Conservation (phyloP, 257 asterid species). For the Linaria vulgaris region DNA sequence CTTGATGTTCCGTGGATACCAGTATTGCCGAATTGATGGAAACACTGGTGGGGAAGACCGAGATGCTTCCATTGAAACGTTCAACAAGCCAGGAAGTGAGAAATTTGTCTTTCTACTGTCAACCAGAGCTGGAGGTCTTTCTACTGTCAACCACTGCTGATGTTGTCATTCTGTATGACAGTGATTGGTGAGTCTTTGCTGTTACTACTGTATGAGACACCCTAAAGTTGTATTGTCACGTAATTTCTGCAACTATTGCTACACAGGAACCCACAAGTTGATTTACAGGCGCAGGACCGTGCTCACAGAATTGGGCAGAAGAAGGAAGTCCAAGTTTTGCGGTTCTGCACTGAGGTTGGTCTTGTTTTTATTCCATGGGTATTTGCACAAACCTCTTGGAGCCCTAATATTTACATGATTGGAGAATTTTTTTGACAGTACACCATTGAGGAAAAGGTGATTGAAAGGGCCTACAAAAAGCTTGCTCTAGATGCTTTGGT, state of each 20-base stretch:
- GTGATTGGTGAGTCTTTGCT: constrained; percentile 77
- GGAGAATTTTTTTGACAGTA: constrained; percentile 46
- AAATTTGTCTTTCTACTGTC: too few relatives aligned
- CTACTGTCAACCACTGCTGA: constrained; percentile 96
- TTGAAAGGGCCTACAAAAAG: constrained; percentile 98
- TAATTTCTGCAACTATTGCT: constrained; percentile 16
- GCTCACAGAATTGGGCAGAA: too few relatives aligned
- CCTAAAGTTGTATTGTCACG: constrained; percentile 14
- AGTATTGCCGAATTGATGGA: too few relatives aligned
- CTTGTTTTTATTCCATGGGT: constrained; percentile 1
- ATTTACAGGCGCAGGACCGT: too few relatives aligned
- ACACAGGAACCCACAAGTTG: constrained; percentile 90
- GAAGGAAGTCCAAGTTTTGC: too few relatives aligned
- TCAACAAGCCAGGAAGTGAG: too few relatives aligned
- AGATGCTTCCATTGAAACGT: too few relatives aligned
- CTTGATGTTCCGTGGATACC: too few relatives aligned
- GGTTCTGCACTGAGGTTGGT: too few relatives aligned
- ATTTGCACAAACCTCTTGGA: constrained; percentile 5
- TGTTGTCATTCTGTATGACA: constrained; percentile 94
- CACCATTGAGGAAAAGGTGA: constrained; percentile 97
- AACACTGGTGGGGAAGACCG: too few relatives aligned
- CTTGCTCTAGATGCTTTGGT: constrained; percentile 99
- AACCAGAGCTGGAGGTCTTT: constrained; percentile 96
- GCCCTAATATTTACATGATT: constrained; percentile 23
- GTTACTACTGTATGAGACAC: constrained; percentile 23